Evolutionary conservation across 2,329 filamentous ascomycete genomes (phyloP).

Genomic region (Zymoseptoria brevis): DNA sequence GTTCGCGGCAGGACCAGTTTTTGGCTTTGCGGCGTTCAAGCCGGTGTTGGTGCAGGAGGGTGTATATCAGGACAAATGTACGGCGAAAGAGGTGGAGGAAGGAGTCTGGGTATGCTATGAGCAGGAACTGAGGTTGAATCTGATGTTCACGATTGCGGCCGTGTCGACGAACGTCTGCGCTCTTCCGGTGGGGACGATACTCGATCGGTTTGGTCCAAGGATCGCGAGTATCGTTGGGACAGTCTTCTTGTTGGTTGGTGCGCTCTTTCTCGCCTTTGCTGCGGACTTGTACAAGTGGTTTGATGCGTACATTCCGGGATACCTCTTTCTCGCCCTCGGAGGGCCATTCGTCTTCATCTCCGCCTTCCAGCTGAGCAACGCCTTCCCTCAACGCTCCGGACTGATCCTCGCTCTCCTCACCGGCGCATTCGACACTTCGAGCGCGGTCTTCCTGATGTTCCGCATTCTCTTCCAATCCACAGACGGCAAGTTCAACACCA

Average conservation of each 20-base stretch:
- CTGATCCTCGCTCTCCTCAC: conserved; percentile 44
- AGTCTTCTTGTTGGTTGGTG: conserved; percentile 60
- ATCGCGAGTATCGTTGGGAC: conserved; percentile 66
- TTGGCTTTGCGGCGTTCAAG: conserved; percentile 79
- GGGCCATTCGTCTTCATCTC: conserved; percentile 46
- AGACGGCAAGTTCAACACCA: conserved; percentile 35
- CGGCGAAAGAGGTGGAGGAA: conserved; percentile 42
- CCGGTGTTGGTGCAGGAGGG: conserved; percentile 67
- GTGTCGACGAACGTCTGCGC: conserved; percentile 83
- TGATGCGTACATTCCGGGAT: conserved; percentile 54
- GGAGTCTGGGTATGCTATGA: conserved; percentile 48
- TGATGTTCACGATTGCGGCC: conserved; percentile 88
- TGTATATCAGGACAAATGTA: conserved; percentile 61
- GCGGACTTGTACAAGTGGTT: conserved; percentile 48
- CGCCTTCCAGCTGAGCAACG: conserved; percentile 44
- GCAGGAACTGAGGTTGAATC: conserved; percentile 60
- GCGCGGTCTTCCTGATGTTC: conserved; percentile 42
- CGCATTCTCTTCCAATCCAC: conserved; percentile 40
- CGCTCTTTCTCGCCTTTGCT: conserved; percentile 64
- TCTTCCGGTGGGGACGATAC: conserved; percentile 73
- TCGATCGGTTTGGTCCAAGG: conserved; percentile 74
- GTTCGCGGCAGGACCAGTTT: conserved; percentile 69
- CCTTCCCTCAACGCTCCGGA: conserved; percentile 43
- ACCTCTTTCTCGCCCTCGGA: conserved; percentile 43
- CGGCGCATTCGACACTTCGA: conserved; percentile 44